Evolutionary conservation across 208 protist species (phyloP).

Genomic region (Wallacemonas sp.): DNA sequence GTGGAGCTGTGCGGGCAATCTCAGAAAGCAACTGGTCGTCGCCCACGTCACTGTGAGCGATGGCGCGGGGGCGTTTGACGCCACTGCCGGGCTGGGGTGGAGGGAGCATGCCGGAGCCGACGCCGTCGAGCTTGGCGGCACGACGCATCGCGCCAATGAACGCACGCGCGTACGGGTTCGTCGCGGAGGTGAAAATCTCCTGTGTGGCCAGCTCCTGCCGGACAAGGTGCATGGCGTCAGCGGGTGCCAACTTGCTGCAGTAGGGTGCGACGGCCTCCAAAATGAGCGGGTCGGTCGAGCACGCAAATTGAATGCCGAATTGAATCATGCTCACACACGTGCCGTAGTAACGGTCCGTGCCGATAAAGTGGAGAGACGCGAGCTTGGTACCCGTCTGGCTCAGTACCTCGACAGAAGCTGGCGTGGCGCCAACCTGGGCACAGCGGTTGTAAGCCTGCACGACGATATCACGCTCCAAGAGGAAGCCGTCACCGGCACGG

Average conservation of each 20-base stretch:
- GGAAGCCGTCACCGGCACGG: conserved; percentile 50
- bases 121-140: conserved; percentile 60
- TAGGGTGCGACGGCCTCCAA: conserved; percentile 71
- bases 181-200: conserved; percentile 50
- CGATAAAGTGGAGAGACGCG: conserved; percentile 77
- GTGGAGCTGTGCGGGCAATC: conserved; percentile 28
- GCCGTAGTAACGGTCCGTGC: conserved; percentile 71
- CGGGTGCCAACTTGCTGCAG: conserved; percentile 58
- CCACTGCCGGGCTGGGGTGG: neutral
- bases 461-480: conserved; percentile 72
- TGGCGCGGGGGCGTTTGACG: conserved; percentile 34
- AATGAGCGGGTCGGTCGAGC: conserved; percentile 63
- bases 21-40: conserved; percentile 45
- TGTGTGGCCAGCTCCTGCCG: conserved; percentile 27
- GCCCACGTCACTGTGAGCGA: conserved; percentile 21
- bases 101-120: neutral
- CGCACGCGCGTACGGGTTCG: conserved; percentile 46
- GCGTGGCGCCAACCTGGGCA: conserved; percentile 56
- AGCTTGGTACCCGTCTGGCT: conserved; percentile 74
- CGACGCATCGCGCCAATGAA: conserved; percentile 70
- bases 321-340: conserved; percentile 60
- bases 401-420: conserved; percentile 60
- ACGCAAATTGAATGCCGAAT: conserved; percentile 74
- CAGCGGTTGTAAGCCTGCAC: conserved; percentile 66
- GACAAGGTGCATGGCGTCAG: conserved; percentile 64